A percentile compares a stretch with the other conserved stretches of the same genome.
Evolutionary conservation across 1,284 basidiomycete genomes (phyloP).

Genomic region (Vanrija sp.): DNA sequence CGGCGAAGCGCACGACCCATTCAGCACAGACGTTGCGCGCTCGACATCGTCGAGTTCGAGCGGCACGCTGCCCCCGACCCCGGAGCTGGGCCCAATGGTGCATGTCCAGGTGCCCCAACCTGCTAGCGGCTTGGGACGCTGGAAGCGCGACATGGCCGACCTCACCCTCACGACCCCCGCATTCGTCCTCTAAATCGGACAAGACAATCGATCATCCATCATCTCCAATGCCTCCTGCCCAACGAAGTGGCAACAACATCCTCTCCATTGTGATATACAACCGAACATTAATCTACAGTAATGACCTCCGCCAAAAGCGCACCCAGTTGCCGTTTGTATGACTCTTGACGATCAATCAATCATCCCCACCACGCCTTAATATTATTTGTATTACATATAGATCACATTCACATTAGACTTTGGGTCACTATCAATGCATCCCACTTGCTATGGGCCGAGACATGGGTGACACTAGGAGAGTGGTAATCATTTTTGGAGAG

Average conservation of each 20-base stretch:
- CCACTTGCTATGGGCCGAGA: too few species aligned
- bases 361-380: too few species aligned
- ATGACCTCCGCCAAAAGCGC: too few species aligned
- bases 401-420: background rate
- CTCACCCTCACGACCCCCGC: background rate
- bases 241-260: background rate
- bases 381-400: background rate
- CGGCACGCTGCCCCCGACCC: background rate
- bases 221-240: too few species aligned
- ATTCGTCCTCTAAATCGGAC: background rate
- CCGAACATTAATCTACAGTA: too few species aligned
- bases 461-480: too few species aligned
- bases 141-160: too few species aligned
- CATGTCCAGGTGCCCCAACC: background rate
- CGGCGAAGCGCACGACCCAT: background rate
- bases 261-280: background rate
- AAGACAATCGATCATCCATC: too few species aligned
- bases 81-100: conserved; percentile 1
- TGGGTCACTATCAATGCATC: background rate
- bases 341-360: too few species aligned
- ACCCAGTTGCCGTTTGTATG: too few species aligned
- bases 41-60: background rate
- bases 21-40: background rate
- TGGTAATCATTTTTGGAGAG: too few species aligned
- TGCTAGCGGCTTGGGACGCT: background rate